A percentile compares a stretch with the other conserved stretches of the same genome.
phyloP scores from a whole-genome alignment of 306 rosid species.

The Begonia loranthoides region DNA sequence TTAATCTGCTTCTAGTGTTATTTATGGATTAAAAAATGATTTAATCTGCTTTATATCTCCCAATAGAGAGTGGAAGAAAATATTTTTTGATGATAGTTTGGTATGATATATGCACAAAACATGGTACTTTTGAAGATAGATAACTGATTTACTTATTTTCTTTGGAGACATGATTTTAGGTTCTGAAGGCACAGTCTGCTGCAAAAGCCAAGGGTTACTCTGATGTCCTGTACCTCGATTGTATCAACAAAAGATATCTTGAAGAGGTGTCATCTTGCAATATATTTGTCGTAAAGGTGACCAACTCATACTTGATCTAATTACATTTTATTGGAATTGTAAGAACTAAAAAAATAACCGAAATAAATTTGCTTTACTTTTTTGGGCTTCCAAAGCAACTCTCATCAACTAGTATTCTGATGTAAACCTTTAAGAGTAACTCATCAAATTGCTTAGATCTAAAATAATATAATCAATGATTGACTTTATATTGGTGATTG shows the following conservation, averaged over 20 bases:
- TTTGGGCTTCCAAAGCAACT: too few relatives aligned
- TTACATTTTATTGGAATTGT: too few relatives aligned
- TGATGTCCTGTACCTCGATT: constrained; percentile 88
- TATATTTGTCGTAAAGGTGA: constrained; percentile 94
- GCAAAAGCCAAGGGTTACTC: constrained; percentile 92
- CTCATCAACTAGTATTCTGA: too few relatives aligned
- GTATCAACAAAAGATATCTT: constrained; percentile 74
- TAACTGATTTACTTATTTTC: too few relatives aligned
- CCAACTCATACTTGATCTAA: not conserved
- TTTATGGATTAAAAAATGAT: too few relatives aligned
- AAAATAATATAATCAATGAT: too few relatives aligned
- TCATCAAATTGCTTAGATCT: not conserved
- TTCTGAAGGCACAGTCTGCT: constrained; percentile 83
- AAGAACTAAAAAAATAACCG: too few relatives aligned
- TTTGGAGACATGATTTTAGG: constrained; percentile 25
- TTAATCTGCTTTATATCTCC: too few relatives aligned
- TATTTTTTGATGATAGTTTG: not conserved
- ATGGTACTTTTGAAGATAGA: too few relatives aligned
- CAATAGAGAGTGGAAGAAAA: not conserved
- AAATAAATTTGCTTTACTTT: too few relatives aligned
- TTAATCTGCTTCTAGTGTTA: not conserved
- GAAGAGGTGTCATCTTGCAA: constrained; percentile 99
- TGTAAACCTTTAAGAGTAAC: not conserved
- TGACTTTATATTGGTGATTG: too few relatives aligned
- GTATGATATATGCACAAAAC: not conserved